Evolutionary conservation across 306 rosid species (phyloP).

Genomic region (Lathyrus sativus): DNA sequence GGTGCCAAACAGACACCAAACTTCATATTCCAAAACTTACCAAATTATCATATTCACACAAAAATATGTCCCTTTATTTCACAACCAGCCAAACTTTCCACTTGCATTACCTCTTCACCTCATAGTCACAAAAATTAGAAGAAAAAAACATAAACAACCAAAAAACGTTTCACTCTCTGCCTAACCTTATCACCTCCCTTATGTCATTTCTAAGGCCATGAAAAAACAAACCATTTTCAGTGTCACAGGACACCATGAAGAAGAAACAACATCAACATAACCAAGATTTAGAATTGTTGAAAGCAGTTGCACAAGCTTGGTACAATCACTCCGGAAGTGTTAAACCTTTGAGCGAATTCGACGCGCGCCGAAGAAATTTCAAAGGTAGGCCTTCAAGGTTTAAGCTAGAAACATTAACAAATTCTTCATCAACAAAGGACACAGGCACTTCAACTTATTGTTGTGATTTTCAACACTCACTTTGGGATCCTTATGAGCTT

Average conservation of each 20-base stretch:
- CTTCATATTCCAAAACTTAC: not conserved
- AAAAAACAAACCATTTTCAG: conserved; percentile 30
- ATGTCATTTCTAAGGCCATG: conserved; percentile 46
- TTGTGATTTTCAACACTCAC: conserved; percentile 82
- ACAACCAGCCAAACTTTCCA: conserved; percentile 1
- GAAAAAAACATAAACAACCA: conserved; percentile 30
- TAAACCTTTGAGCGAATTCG: conserved; percentile 59
- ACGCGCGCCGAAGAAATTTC: conserved; percentile 57
- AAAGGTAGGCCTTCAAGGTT: conserved; percentile 62
- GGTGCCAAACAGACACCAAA: not conserved
- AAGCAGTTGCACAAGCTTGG: conserved; percentile 95
- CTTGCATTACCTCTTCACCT: not conserved
- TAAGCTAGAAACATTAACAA: conserved; percentile 54
- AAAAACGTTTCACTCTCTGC: not conserved
- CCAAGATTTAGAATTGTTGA: conserved; percentile 61
- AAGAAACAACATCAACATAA: conserved; percentile 41
- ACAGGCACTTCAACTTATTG: conserved; percentile 2
- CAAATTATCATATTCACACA: conserved; percentile 10
- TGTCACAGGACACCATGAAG: conserved; percentile 50
- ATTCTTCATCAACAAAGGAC: conserved; percentile 17
- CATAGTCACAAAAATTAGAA: conserved; percentile 37
- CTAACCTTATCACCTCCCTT: conserved; percentile 42
- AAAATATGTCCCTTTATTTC: not conserved
- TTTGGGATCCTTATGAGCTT: conserved; percentile 91
- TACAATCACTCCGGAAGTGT: conserved; percentile 59